A percentile compares a stretch with the other conserved stretches of the same genome.
Evolutionary conservation across 805 yeast species (phyloP).

Genomic region (Candida sphagnicola): DNA sequence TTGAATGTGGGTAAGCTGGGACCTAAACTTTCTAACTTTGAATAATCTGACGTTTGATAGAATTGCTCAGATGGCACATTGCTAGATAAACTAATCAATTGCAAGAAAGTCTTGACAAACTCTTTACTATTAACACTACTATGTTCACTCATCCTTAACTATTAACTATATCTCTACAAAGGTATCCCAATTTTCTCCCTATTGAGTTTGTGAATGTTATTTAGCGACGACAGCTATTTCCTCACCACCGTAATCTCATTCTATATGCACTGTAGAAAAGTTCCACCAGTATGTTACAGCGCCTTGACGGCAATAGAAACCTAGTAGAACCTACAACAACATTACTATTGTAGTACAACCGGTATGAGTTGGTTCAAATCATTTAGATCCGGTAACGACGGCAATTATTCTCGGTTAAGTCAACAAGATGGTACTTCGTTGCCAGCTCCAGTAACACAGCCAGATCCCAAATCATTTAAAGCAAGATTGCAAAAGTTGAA

Average conservation of each 20-base stretch:
- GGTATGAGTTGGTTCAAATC: conserved; percentile 38
- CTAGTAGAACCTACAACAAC: too few species aligned
- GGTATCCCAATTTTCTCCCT: too few species aligned
- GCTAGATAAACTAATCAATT: conserved; percentile 44
- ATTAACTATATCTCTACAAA: too few species aligned
- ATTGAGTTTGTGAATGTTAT: too few species aligned
- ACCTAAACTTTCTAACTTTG: conserved; percentile 31
- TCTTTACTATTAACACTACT: too few species aligned
- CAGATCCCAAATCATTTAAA: conserved; percentile 19
- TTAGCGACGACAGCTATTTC: too few species aligned
- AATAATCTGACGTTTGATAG: conserved; percentile 27
- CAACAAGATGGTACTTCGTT: conserved; percentile 33
- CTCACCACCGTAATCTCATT: too few species aligned
- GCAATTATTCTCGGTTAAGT: conserved; percentile 25
- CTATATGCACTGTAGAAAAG: too few species aligned
- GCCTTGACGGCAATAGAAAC: too few species aligned
- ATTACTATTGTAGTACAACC: not conserved
- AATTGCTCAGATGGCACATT: conserved; percentile 30
- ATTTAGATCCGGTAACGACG: conserved; percentile 13
- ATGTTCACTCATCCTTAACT: too few species aligned
- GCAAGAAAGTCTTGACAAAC: conserved; percentile 47
- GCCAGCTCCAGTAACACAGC: conserved; percentile 37
- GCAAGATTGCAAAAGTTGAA: conserved; percentile 31
- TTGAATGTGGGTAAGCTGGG: conserved; percentile 48
- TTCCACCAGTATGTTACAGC: too few species aligned